phyloP scores from a whole-genome alignment of 805 yeast species.

The Lipomyces sp. region DNA sequence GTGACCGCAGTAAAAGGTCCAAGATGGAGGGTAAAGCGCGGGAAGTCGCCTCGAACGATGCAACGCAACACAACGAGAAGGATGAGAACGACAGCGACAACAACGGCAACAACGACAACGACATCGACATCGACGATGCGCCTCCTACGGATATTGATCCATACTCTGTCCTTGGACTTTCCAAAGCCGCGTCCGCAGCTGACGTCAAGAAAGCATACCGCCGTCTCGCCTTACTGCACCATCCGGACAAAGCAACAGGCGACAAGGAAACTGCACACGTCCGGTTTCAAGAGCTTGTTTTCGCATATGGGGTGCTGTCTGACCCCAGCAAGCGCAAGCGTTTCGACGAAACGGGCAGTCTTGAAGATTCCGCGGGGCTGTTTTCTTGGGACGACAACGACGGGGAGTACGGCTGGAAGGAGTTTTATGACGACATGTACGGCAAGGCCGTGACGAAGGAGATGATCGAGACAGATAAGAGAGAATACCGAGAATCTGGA shows the following conservation, averaged over 20 bases:
- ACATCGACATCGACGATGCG: not conserved
- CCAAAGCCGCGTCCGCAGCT: conserved; percentile 40
- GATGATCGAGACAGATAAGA: conserved; percentile 63
- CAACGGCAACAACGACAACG: not conserved
- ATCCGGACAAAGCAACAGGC: conserved; percentile 64
- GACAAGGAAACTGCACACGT: conserved; percentile 23
- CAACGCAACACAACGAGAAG: no score
- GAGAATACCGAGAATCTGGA: conserved; percentile 50
- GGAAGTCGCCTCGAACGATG: no score
- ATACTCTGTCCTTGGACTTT: conserved; percentile 51
- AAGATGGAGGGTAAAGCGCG: not conserved
- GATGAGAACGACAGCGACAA: no score
- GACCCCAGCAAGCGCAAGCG: conserved; percentile 54
- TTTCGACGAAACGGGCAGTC: conserved; percentile 69
- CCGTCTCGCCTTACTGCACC: conserved; percentile 57
- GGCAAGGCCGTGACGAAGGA: conserved; percentile 39
- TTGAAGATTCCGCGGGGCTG: conserved; percentile 40
- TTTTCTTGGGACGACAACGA: conserved; percentile 24
- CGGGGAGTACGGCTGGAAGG: conserved; percentile 38
- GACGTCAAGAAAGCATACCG: conserved; percentile 68
- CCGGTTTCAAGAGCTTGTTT: conserved; percentile 67
- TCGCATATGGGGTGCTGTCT: conserved; percentile 65
- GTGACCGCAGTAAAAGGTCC: no score
- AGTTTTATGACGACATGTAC: conserved; percentile 39
- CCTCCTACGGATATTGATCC: conserved; percentile 53